Evolutionary conservation across 2,329 filamentous ascomycete genomes (phyloP).

Genomic region (Trichoderma sp.): DNA sequence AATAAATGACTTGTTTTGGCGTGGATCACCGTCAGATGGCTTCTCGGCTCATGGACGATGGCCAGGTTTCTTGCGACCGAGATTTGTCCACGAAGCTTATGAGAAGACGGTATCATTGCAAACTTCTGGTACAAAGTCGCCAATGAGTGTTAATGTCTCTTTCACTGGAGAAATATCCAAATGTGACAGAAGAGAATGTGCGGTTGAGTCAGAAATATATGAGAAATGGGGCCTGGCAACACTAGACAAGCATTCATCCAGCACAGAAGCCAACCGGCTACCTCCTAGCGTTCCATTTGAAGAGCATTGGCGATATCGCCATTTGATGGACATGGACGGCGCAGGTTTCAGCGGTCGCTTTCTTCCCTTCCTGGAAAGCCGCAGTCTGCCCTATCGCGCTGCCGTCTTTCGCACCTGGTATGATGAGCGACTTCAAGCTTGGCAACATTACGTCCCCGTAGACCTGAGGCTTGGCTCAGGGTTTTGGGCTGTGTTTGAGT

Average conservation of each 20-base stretch:
- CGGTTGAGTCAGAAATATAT: conserved; percentile 39
- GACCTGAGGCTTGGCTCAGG: conserved; percentile 55
- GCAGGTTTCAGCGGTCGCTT: conserved; percentile 66
- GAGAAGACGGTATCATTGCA: conserved; percentile 36
- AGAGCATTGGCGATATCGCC: conserved; percentile 61
- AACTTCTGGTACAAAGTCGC: conserved; percentile 33
- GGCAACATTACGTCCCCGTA: conserved; percentile 66
- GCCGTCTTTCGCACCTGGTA: conserved; percentile 65
- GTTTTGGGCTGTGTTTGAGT: conserved; percentile 57
- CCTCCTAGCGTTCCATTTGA: conserved; percentile 27
- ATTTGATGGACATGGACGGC: conserved; percentile 71
- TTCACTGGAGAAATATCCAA: conserved; percentile 43
- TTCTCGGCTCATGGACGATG: conserved; percentile 43
- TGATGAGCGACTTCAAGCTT: conserved; percentile 60
- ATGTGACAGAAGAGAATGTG: conserved; percentile 50
- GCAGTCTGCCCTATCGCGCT: conserved; percentile 66
- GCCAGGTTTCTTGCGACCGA: conserved; percentile 67
- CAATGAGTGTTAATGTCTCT: conserved; percentile 38
- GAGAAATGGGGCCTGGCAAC: conserved; percentile 43
- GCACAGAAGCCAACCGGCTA: background rate
- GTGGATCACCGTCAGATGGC: conserved; percentile 61
- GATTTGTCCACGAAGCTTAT: conserved; percentile 61
- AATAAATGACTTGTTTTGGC: conserved; percentile 54
- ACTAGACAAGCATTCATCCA: background rate
- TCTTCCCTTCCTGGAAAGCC: conserved; percentile 67